Evolutionary conservation across 2,329 filamentous ascomycete genomes (phyloP), one percentile per base, ranked within the genome.

Genomic region (Hypoxylon sp.): DNA sequence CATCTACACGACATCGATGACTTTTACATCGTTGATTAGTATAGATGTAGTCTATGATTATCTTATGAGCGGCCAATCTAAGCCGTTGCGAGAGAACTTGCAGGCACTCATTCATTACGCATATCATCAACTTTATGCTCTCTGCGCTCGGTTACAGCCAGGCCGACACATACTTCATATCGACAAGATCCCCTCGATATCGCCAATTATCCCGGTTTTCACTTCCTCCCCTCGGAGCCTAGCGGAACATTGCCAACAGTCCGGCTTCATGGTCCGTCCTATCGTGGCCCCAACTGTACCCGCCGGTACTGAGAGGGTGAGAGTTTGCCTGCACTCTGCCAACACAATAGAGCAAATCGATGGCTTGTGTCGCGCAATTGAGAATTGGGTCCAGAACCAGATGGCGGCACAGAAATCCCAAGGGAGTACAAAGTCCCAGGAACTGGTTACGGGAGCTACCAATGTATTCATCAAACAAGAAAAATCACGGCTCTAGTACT

Each of bases 1-100:
- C 45, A 93, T 93, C 60, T 94, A 93, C 76, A 93, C 91, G 0
- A 93, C 91, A 0, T 89, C 90, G 30, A 84, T 92, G 79, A 85
- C 88, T 0, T 87, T 88, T 43, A 86, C 90, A 0, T 83, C 85
- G 3, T 73, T 80, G 2, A 70, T 67, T 2, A 75, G 74, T 56
- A 77, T 80, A 36, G 69, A 75, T 45, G 65, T 71, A 4, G 68
- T 72, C 2, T 79, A 80, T 55, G 70, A 76, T 43, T 76, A 76
- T 58, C 67, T 79, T n/a, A 65, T 65, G n/a, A 69, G 14, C 28
- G 74, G 74, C 21, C 60, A 67, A 51, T 73, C 75, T 2, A 68
- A 74, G 9, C 56, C 65, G 9, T 74, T 82, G 14, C 81, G 82
- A 62, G 61, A 65, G n/a, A 80, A 81, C 13, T 79, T 89, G 2